Conservation (phyloP, 352 stramenopile species). For the Phytophthora capsici region DNA sequence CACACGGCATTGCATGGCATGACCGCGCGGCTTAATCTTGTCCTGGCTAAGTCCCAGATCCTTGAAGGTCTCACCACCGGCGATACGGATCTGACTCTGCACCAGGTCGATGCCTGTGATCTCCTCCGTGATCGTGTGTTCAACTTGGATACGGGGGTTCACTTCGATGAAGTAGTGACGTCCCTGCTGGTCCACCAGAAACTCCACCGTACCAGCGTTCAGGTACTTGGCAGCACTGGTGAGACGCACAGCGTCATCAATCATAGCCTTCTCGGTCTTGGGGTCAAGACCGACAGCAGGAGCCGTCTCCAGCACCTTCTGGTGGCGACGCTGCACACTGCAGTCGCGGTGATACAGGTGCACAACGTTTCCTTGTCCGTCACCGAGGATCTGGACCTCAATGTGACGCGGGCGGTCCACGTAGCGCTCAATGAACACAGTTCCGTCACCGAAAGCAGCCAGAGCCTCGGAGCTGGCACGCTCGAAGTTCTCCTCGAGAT, state of each 20-base stretch:
- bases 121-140: constrained; percentile 93
- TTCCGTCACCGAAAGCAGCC: constrained; percentile 94
- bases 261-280: constrained; percentile 91
- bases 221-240: constrained; percentile 93
- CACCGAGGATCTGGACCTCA: constrained; percentile 97
- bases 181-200: constrained; percentile 94
- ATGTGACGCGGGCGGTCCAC: constrained; percentile 96
- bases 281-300: constrained; percentile 87
- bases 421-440: constrained; percentile 97
- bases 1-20: constrained; percentile 98
- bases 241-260: constrained; percentile 92
- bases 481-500: constrained; percentile 91
- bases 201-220: constrained; percentile 98
- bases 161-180: constrained; percentile 99
- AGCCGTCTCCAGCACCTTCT: constrained; percentile 98
- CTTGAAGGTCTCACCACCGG: constrained; percentile 91
- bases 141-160: constrained; percentile 98
- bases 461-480: constrained; percentile 87
- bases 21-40: constrained; percentile 90
- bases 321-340: constrained; percentile 97
- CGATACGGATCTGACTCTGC: constrained; percentile 96
- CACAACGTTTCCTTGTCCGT: constrained; percentile 94
- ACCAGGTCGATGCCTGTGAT: constrained; percentile 97
- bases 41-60: constrained; percentile 96
- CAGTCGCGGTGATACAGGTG: constrained; percentile 98